Evolutionary conservation across 306 rosid genomes (phyloP), one percentile per base, ranked within the genome.

Genomic region (Begonia peltatifolia): DNA sequence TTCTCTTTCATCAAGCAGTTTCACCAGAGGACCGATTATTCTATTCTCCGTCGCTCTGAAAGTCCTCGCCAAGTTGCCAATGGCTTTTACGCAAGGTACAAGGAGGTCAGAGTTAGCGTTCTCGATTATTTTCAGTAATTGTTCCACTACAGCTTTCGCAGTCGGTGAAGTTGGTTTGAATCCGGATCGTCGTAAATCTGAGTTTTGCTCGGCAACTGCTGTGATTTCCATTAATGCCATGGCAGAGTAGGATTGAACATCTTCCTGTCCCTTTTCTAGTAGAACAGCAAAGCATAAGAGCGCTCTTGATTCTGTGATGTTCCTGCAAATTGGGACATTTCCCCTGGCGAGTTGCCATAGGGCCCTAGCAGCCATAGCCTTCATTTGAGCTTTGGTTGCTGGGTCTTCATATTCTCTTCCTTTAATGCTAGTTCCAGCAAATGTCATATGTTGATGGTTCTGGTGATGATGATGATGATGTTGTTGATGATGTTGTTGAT

Each of bases 321-420:
- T 79, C 2, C 61, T 63, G 55, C 93, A 83, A 13, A 83, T 71
- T 0, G 64, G 50, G 6, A 74, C 53, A 59, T 79, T 83, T 41
- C 79, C 77, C 20, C 47, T 76, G 6, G 74, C 46, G 0, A 83
- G 73, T 46, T 76, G 63, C 93, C 93, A 83, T 0, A 83, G 65
- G 0, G 93, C 93, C 50, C 77, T 74, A 0, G 93, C 93, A 0
- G 87, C 81, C 72, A 71, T 59, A 2, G 38, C 38, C 9, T 30
- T 30, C 38, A 30, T 30, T 30, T 30, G 38, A 30, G 38, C 38
- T 30, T 82, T 82, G 0, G 92, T 82, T 2, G 3, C 17, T 0
- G 80, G 71, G 53, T 82, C 81, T 35, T 82, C 92, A 10, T 12
- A 68, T 41, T 82, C 92, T 60, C 83, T 73, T n/a, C 92, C 92